Conservation (phyloP, 441 rosid genomes). For the Erysimum cheiri region DNA sequence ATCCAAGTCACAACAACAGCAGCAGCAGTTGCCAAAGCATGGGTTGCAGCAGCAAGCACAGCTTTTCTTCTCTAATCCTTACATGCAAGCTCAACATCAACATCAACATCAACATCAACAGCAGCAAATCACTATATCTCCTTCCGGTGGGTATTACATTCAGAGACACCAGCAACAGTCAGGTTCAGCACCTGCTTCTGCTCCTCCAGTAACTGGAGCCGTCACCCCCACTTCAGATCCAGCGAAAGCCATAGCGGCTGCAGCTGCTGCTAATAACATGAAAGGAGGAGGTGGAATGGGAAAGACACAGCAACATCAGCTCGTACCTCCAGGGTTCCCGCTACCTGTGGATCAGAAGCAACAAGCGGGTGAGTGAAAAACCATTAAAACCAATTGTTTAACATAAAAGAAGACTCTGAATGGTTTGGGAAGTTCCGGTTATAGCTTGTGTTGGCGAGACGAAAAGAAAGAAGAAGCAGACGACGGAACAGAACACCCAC, state of each 20-base stretch:
- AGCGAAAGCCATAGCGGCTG: constrained; percentile 68
- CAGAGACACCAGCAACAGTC: constrained; percentile 77
- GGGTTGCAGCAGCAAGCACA: constrained; percentile 63
- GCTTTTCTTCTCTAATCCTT: constrained; percentile 57
- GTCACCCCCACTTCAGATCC: constrained; percentile 65
- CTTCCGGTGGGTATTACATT: constrained; percentile 58
- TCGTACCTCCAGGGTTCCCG: constrained; percentile 62
- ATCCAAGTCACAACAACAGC: constrained; percentile 70
- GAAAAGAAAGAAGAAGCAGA: constrained; percentile 13
- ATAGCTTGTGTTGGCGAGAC: constrained; percentile 42
- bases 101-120: constrained; percentile 64
- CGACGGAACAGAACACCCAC: constrained; percentile 23
- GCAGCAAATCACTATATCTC: constrained; percentile 50
- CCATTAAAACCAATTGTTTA: constrained; percentile 1
- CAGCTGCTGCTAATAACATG: constrained; percentile 61
- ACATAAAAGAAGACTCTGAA: constrained; percentile 16
- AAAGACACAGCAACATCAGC: constrained; percentile 65
- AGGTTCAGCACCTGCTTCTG: constrained; percentile 46
- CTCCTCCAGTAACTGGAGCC: constrained; percentile 53
- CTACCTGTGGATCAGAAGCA: constrained; percentile 87
- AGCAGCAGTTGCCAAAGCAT: constrained; percentile 63
- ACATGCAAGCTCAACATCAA: constrained; percentile 68
- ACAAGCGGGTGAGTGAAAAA: constrained; percentile 78
- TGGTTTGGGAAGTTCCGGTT: constrained; percentile 43
- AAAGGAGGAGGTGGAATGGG: constrained; percentile 73